These are phyloP conservation scores for Bacidia rubella DNA, from an alignment of 495 filamentous ascomycete species.

Conservation along the genomic window DNA sequence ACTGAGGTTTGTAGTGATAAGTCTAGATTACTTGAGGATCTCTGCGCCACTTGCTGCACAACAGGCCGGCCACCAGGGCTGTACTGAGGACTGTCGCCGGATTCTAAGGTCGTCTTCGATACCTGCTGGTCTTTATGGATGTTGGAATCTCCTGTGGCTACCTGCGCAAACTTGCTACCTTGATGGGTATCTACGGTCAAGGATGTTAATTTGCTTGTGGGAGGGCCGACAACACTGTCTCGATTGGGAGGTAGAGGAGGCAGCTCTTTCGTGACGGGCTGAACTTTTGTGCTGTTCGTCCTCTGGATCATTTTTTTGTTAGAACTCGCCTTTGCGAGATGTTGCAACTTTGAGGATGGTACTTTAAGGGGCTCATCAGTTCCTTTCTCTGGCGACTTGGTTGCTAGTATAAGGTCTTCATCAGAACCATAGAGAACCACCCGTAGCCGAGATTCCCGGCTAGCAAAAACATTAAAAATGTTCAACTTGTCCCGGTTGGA, in stretches of 20 bases:
- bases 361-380: conserved; percentile 1
- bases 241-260: conserved; percentile 16
- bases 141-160: background rate
- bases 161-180: background rate
- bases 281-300: conserved; percentile 8
- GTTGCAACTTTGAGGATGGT: conserved; percentile 1
- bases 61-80: conserved; percentile 39
- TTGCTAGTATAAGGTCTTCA: conserved; percentile 17
- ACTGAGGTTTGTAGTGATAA: background rate
- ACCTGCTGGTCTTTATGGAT: background rate
- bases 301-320: conserved; percentile 11
- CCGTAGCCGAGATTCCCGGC: conserved; percentile 38
- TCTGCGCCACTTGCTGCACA: conserved; percentile 8
- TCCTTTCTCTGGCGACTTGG: conserved; percentile 7
- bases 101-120: background rate
- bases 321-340: conserved; percentile 10
- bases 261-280: conserved; percentile 15
- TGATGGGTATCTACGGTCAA: background rate
- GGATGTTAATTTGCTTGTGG: background rate
- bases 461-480: conserved; percentile 37
- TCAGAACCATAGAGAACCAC: conserved; percentile 41
- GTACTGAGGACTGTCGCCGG: conserved; percentile 17
- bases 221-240: conserved; percentile 4
- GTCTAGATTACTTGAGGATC: no score
- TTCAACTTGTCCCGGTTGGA: conserved; percentile 37